A percentile compares a stretch with the other conserved stretches of the same genome.
phyloP scores from a whole-genome alignment of 352 stramenopile genomes.

The Hyphochytrium catenoides region DNA sequence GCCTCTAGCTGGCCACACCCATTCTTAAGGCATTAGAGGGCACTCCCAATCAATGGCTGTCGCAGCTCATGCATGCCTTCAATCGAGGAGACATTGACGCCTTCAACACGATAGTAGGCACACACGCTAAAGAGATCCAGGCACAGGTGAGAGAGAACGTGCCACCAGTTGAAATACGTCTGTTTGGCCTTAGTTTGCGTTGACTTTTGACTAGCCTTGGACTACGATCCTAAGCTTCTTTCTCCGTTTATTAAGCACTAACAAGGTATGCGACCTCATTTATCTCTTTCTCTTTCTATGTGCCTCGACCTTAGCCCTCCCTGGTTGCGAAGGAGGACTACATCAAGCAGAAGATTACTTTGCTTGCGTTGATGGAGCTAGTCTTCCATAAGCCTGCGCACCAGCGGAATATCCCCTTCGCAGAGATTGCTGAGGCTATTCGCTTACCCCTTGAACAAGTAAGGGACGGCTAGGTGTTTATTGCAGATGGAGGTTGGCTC shows the following conservation, averaged over 20 bases:
- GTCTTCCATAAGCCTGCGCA: slow-evolving; percentile 82
- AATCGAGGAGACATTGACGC: slow-evolving; percentile 82
- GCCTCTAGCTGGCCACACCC: slow-evolving; percentile 55
- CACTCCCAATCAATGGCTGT: slow-evolving; percentile 78
- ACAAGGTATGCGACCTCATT: too few species aligned
- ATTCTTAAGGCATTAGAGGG: slow-evolving; percentile 67
- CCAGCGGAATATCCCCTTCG: slow-evolving; percentile 77
- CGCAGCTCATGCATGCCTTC: slow-evolving; percentile 76
- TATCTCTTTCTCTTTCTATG: too few species aligned
- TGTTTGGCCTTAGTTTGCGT: too few species aligned
- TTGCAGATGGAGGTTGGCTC: slow-evolving; percentile 1
- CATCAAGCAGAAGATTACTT: slow-evolving; percentile 92
- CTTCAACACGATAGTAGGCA: slow-evolving; percentile 63
- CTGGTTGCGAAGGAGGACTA: slow-evolving; percentile 77
- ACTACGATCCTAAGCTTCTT: too few species aligned
- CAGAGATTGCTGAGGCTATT: slow-evolving; percentile 70
- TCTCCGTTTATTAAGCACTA: too few species aligned
- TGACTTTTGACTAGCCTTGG: too few species aligned
- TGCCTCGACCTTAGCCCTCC: slow-evolving; percentile 41
- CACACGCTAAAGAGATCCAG: slow-evolving; percentile 50
- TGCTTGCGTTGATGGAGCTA: slow-evolving; percentile 89
- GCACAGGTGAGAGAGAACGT: slow-evolving; percentile 17
- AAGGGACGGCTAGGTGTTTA: neutral
- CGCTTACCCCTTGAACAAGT: slow-evolving; percentile 47
- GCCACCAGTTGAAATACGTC: too few species aligned